Evolutionary conservation across 495 filamentous ascomycete genomes (phyloP).

Genomic region (Penicillium psychrofluorescens): DNA sequence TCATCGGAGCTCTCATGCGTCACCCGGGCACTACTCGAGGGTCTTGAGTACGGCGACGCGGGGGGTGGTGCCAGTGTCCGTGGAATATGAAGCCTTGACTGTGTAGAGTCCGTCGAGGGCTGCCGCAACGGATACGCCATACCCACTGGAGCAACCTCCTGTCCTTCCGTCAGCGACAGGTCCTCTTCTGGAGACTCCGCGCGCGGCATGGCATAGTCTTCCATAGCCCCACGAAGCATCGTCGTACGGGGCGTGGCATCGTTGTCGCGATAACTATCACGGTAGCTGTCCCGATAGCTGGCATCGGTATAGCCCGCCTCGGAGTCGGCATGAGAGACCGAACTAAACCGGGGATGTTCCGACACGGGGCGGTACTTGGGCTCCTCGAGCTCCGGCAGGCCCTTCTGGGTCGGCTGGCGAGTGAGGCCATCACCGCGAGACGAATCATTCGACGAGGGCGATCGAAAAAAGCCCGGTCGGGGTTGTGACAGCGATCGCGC

Average conservation of each 20-base stretch:
- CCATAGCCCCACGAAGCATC: constrained; percentile 10
- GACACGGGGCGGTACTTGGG: constrained; percentile 60
- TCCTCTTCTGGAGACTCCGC: constrained; percentile 44
- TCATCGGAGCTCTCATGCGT: constrained; percentile 61
- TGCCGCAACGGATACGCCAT: constrained; percentile 21
- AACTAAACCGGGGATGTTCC: constrained; percentile 66
- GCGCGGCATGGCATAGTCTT: constrained; percentile 38
- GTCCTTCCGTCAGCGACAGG: constrained; percentile 1
- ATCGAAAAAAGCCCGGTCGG: constrained; percentile 69
- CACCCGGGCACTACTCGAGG: constrained; percentile 49
- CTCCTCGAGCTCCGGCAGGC: constrained; percentile 51
- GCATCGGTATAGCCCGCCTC: constrained; percentile 22
- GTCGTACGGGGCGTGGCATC: constrained; percentile 23
- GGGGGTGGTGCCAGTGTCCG: constrained; percentile 45
- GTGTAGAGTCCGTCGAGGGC: constrained; percentile 37
- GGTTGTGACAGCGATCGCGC: constrained; percentile 63
- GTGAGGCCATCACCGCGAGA: constrained; percentile 17
- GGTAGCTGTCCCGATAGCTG: too few species aligned
- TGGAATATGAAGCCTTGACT: constrained; percentile 36
- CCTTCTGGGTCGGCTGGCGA: constrained; percentile 32
- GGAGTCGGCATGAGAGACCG: constrained; percentile 44
- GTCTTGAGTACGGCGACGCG: constrained; percentile 46
- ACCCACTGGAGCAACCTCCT: neutral
- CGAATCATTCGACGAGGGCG: constrained; percentile 33
- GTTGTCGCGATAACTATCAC: constrained; percentile 12